A percentile compares a stretch with the other conserved stretches of the same genome.
Conservation (phyloP, 2,329 filamentous ascomycete species). For the Trichophyton simii region DNA sequence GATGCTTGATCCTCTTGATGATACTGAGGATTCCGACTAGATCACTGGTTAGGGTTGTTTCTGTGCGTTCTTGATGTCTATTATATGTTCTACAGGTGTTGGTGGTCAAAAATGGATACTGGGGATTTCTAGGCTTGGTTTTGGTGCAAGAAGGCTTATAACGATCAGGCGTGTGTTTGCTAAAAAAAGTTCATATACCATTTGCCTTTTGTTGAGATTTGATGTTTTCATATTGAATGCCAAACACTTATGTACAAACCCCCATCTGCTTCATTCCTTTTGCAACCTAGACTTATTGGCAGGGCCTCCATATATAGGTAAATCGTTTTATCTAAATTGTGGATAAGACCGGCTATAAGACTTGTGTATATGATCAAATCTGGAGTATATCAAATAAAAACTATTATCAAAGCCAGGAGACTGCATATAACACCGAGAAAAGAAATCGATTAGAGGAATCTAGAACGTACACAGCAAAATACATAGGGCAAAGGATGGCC, state of each 20-base stretch:
- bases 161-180: neutral
- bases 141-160: neutral
- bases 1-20: constrained; percentile 32
- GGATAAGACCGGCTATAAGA: neutral
- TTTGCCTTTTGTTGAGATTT: neutral
- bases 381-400: neutral
- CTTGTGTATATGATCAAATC: too few relatives aligned
- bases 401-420: neutral
- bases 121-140: neutral
- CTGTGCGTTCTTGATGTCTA: neutral
- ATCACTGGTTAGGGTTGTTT: neutral
- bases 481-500: neutral
- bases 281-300: too few relatives aligned
- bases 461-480: neutral
- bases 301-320: too few relatives aligned
- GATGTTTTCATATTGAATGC: neutral
- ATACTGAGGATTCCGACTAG: neutral
- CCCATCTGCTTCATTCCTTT: neutral
- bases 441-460: neutral
- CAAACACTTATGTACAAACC: neutral
- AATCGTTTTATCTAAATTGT: neutral
- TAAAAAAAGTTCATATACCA: neutral
- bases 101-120: neutral
- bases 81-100: neutral
- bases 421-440: neutral